Evolutionary conservation across 345 rosid species (phyloP), one percentile per base, ranked within the genome.

Genomic region (Populus tremula): DNA sequence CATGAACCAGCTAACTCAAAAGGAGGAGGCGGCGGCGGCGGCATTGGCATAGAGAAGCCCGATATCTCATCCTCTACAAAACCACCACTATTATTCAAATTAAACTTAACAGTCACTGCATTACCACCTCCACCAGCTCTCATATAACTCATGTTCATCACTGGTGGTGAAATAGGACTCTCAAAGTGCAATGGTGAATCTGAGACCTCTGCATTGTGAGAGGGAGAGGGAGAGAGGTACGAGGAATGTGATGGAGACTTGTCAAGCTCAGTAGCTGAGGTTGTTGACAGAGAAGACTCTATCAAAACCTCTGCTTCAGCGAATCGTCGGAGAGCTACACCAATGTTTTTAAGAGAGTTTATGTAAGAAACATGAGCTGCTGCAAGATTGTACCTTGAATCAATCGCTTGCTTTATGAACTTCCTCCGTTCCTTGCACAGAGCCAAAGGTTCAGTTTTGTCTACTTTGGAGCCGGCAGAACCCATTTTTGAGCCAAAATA

Each of bases 331-430:
- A 93, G 89, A 78, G 91, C 92, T 69, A 85, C 79, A 63, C 97
- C 99, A 31, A 95, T 72, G 87, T 84, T 92, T 59, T 86, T 88
- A 21, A 95, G 90, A 62, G 99, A 95, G 74, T 87, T 84, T 74
- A 82, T 70, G 88, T 95, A 92, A 20, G 98, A 92, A n/a, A 92
- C 88, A 87, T 93, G 99, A 65, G 98, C 93, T 43, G 98, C 97
- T 8, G 98, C 94, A 53, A 95, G 87, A 69, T 88, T 89, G 82
- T 86, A 91, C 87, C 98, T 90, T 0, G 97, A 91, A 53, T 91
- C 91, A 36, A 95, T 90, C 12, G 93, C 93, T 87, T 84, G 93
- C 84, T 86, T 89, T 47, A 93, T 86, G 82, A 90, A 93, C 76
- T 82, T 88, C 83, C 89, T 89, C 71, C 99, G 85, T 59, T 85